phyloP scores from a whole-genome alignment of 768 basidiomycete species.

The Terana coerulea region DNA sequence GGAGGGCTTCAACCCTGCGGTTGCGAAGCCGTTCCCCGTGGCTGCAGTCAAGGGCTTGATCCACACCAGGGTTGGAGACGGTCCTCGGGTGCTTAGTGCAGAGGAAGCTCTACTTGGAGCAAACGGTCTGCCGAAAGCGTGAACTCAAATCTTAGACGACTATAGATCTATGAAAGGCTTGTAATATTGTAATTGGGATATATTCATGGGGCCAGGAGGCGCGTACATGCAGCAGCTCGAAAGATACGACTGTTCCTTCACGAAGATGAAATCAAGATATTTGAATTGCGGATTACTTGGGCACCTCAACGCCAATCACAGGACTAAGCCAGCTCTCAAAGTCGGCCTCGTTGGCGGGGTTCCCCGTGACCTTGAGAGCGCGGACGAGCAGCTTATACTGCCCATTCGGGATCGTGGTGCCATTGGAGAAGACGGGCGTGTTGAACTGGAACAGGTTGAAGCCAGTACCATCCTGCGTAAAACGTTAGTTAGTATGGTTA shows the following conservation, averaged over 20 bases:
- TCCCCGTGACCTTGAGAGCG: conserved; percentile 42
- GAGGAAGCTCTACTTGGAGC: conserved; percentile 63
- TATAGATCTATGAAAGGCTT: conserved; percentile 1
- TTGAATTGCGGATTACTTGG: background rate
- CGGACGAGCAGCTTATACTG: conserved; percentile 39
- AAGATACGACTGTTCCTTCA: no score
- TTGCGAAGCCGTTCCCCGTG: conserved; percentile 66
- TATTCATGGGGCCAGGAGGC: no score
- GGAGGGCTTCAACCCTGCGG: conserved; percentile 73
- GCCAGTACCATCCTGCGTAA: conserved; percentile 25
- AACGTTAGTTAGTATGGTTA: background rate
- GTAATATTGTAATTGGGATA: conserved; percentile 1
- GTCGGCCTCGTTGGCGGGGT: conserved; percentile 35
- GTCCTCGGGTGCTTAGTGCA: conserved; percentile 65
- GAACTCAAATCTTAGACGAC: background rate
- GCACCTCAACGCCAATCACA: conserved; percentile 20
- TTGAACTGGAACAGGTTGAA: conserved; percentile 27
- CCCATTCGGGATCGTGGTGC: conserved; percentile 39
- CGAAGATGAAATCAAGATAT: no score
- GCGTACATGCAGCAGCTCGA: no score
- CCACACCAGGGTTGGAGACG: conserved; percentile 90
- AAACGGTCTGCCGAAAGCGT: conserved; percentile 63
- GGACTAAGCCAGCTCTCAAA: conserved; percentile 41
- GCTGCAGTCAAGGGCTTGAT: conserved; percentile 89
- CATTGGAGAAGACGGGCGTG: conserved; percentile 31